Evolutionary conservation across 768 basidiomycete species (phyloP), one percentile per base, ranked within the genome.

Genomic region (Suillus spraguei): DNA sequence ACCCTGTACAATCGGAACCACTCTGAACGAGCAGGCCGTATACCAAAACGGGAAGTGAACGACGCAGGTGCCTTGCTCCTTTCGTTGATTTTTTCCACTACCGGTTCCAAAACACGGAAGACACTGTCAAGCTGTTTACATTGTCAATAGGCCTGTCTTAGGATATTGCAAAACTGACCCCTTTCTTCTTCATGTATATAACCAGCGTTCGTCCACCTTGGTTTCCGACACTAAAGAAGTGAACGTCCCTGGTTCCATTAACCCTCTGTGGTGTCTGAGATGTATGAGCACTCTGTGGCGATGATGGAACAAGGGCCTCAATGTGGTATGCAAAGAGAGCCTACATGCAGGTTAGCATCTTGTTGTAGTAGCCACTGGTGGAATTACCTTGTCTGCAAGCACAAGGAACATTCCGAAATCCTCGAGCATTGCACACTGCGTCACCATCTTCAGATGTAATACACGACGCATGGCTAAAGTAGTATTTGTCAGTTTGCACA

Each of bases 351-450:
- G 52, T 17, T 35, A 17, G 56, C 3, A 46, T 54, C 5, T 28
- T 49, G 10, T 50, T 2, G 46, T 50, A 22, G n/a, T 35, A 28
- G 9, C 35, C 11, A 58, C 67, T 61, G 16, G 4, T 32, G 24
- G 66, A 47, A 41, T 60, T 55, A 87, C 92, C 82, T 95, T 96
- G 76, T 97, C 95, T 9, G 95, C 94, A 13, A 98, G 80, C 5
- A 99, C 97, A 33, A 99, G 83, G 82, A 99, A 95, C 67, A 98
- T 95, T 17, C 95, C 93, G 74, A 97, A 98, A 66, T 97, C 93
- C 72, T 97, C 95, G 8, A 99, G 79, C 84, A 98, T 96, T 0
- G 95, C 95, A 72, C 94, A 94, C 71, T 97, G 95, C 0, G 94
- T 95, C 38, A 99, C 95, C 80, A 89, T 87, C 76, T 95, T 94